Evolutionary conservation across 768 basidiomycete species (phyloP), one percentile per base, ranked within the genome.

Genomic region (Dacryopinax primogenitus): DNA sequence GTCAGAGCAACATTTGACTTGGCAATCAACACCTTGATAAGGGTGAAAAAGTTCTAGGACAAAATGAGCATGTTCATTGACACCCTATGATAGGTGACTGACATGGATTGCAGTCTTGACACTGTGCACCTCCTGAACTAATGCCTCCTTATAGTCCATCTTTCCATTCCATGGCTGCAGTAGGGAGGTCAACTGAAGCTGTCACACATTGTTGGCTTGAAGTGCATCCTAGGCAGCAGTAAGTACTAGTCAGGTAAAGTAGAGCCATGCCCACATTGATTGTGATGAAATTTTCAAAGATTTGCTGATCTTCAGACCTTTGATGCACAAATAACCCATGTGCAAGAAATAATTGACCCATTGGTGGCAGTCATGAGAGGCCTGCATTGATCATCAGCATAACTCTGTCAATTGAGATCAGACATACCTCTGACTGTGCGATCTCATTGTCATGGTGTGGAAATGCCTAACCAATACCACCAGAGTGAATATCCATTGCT

Each of bases 341-440:
- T 99, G 96, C 62, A 98, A 78, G 79, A 99, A 99, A 75, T 98
- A 99, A 73, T 96, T 97, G 69, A 98, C 94, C 96, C 96, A 99
- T 68, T 92, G 81, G 32, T 79, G 74, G 76, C 92, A 95, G 66
- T 88, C 82, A 74, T 97, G 92, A 76, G 89, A 96, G 1, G 96
- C 95, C 94, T 97, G 66, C 23, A 62, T 47, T 37, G 3, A 35
- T 28, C 32, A 65, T 64, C 63, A 69, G 62, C 68, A 64, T 58
- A 66, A 66, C 64, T 3, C 34, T 23, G 18, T 13, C 16, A 58
- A 39, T 1, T n/a, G n/a, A 1, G 16, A 11, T 12, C 2, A 0
- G 4, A 63, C 74, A 35, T 63, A 78, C 95, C 85, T 98, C 96
- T 62, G 91, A 86, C 75, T 99, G 96, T 0, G 96, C 96, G 71